These are phyloP conservation scores for Dactylorhiza incarnata DNA, from an alignment of 106 monocot species.

Conservation along the genomic window DNA sequence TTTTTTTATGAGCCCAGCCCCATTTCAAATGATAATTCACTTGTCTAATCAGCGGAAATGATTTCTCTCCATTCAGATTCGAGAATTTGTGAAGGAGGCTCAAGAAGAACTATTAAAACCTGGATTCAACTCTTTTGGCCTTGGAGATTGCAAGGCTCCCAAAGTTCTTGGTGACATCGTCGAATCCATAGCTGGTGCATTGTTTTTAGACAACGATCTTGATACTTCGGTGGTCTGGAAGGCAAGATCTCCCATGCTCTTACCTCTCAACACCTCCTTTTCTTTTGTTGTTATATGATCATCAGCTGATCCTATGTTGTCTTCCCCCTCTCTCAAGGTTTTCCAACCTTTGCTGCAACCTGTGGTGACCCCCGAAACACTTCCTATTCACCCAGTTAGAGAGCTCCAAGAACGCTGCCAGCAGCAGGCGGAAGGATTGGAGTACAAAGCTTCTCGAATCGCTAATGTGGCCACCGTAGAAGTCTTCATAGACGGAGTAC, in stretches of 20 bases:
- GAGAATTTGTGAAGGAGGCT: constrained; percentile 95
- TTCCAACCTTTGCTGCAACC: constrained; percentile 90
- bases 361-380: constrained; percentile 92
- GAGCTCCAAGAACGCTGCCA: constrained; percentile 97
- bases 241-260: constrained; percentile 27
- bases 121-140: constrained; percentile 88
- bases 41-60: neutral
- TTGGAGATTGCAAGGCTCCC: constrained; percentile 97
- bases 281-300: neutral
- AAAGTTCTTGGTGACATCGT: constrained; percentile 98
- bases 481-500: constrained; percentile 84
- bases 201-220: constrained; percentile 67
- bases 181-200: constrained; percentile 92
- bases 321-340: constrained; percentile 30
- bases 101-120: constrained; percentile 76
- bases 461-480: constrained; percentile 86
- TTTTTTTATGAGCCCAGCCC: neutral
- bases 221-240: constrained; percentile 76
- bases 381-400: constrained; percentile 93
- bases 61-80: constrained; percentile 39
- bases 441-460: constrained; percentile 67
- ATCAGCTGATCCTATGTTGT: neutral
- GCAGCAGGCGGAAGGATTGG: constrained; percentile 86
- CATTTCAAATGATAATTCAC: neutral
- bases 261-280: neutral